A percentile compares a stretch with the other conserved stretches of the same genome.
Evolutionary conservation across 1,284 basidiomycete genomes (phyloP).

Genomic region (Bondarzewia mesenterica): DNA sequence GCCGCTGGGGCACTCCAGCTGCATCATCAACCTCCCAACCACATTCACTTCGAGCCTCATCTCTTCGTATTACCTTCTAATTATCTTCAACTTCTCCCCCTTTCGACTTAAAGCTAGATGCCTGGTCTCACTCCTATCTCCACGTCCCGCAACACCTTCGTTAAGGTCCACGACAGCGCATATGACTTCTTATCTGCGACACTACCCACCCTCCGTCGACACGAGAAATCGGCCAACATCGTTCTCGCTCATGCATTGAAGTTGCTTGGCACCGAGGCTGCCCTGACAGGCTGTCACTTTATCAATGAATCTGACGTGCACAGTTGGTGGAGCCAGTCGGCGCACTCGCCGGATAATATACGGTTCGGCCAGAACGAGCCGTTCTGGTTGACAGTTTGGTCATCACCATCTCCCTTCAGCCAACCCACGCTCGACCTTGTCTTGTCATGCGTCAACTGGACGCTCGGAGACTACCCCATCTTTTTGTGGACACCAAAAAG

Average conservation of each 20-base stretch:
- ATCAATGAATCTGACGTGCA: conserved; percentile 25
- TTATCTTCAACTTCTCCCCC: neutral
- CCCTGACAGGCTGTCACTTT: conserved; percentile 30
- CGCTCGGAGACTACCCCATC: conserved; percentile 39
- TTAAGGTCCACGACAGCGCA: conserved; percentile 37
- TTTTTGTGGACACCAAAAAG: conserved; percentile 40
- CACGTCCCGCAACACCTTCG: conserved; percentile 19
- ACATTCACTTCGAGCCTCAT: neutral
- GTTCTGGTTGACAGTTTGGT: conserved; percentile 49
- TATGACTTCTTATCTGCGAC: conserved; percentile 33
- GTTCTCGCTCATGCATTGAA: conserved; percentile 43
- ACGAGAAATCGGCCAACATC: conserved; percentile 44
- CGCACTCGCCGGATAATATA: conserved; percentile 7
- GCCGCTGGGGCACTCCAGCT: neutral
- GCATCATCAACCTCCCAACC: neutral
- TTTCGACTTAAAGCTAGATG: conserved; percentile 15
- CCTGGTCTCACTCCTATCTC: conserved; percentile 23
- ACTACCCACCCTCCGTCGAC: conserved; percentile 32
- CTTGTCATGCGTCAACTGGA: conserved; percentile 37
- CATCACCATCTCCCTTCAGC: conserved; percentile 19
- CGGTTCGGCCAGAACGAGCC: conserved; percentile 16
- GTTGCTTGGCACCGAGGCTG: conserved; percentile 29
- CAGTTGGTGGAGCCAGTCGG: conserved; percentile 15
- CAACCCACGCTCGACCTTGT: conserved; percentile 35
- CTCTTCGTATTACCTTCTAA: neutral